phyloP scores from a whole-genome alignment of 768 basidiomycete species.

The Termitomyces sp. region DNA sequence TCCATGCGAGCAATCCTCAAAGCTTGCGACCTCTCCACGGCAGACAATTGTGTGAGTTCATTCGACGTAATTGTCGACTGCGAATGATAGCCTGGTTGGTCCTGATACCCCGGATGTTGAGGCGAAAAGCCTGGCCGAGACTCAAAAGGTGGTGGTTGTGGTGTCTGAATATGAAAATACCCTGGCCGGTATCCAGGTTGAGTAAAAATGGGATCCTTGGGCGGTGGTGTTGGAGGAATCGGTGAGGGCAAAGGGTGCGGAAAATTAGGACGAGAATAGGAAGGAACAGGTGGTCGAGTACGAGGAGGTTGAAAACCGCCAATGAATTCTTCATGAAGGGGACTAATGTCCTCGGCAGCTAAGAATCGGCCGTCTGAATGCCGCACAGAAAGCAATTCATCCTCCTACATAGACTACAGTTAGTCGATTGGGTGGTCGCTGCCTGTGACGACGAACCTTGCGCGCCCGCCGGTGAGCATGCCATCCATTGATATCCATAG shows the following conservation, averaged over 20 bases:
- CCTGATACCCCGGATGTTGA: slow-evolving; percentile 9
- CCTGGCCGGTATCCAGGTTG: slow-evolving; percentile 16
- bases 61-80: slow-evolving; percentile 31
- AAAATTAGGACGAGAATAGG: slow-evolving; percentile 22
- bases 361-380: slow-evolving; percentile 43
- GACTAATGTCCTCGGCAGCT: slow-evolving; percentile 55
- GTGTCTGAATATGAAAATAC: background rate
- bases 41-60: slow-evolving; percentile 47
- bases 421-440: slow-evolving; percentile 3
- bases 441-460: slow-evolving; percentile 34
- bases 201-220: slow-evolving; percentile 39
- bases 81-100: slow-evolving; percentile 15
- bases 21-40: slow-evolving; percentile 63
- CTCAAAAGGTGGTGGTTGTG: background rate
- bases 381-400: slow-evolving; percentile 25
- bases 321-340: slow-evolving; percentile 59
- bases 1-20: slow-evolving; percentile 65
- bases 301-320: slow-evolving; percentile 46
- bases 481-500: slow-evolving; percentile 81
- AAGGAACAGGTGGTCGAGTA: slow-evolving; percentile 36
- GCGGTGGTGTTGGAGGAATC: slow-evolving; percentile 42
- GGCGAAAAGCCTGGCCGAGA: slow-evolving; percentile 13
- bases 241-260: slow-evolving; percentile 34
- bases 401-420: slow-evolving; percentile 26
- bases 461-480: slow-evolving; percentile 61